Evolutionary conservation across 805 yeast species (phyloP).

Genomic region (Candida loeiensis): DNA sequence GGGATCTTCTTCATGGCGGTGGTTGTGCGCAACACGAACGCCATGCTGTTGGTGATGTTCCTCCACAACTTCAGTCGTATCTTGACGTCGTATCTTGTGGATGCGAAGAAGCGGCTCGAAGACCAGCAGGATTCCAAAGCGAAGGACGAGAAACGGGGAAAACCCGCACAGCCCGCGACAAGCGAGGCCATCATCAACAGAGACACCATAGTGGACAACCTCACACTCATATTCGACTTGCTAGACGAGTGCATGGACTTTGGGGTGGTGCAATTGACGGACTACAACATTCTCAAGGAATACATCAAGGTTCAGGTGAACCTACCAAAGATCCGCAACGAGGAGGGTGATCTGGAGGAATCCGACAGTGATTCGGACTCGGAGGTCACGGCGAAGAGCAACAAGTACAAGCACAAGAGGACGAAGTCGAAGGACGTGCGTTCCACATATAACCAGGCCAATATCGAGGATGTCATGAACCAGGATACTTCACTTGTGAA

Average conservation of each 20-base stretch:
- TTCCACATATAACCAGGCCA: slow-evolving; percentile 40
- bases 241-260: slow-evolving; percentile 87
- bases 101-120: slow-evolving; percentile 5
- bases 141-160: not conserved
- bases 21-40: slow-evolving; percentile 47
- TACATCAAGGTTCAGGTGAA: slow-evolving; percentile 60
- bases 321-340: slow-evolving; percentile 17
- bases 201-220: slow-evolving; percentile 68
- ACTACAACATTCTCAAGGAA: slow-evolving; percentile 71
- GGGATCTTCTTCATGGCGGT: slow-evolving; percentile 43
- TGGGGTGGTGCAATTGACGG: slow-evolving; percentile 84
- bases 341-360: slow-evolving; percentile 11
- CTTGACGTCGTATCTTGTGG: slow-evolving; percentile 24
- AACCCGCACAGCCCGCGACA: not conserved
- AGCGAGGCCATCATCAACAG: slow-evolving; percentile 28
- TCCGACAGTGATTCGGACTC: slow-evolving; percentile 8
- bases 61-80: slow-evolving; percentile 38
- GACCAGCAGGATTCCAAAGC: not conserved
- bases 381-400: too few species aligned
- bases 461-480: slow-evolving; percentile 28
- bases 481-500: slow-evolving; percentile 40
- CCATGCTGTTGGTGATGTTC: slow-evolving; percentile 56
- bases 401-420: slow-evolving; percentile 1
- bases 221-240: slow-evolving; percentile 72
- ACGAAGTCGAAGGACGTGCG: slow-evolving; percentile 19